Evolutionary conservation across 345 rosid species (phyloP).

Genomic region (Moricandia moricandioides): DNA sequence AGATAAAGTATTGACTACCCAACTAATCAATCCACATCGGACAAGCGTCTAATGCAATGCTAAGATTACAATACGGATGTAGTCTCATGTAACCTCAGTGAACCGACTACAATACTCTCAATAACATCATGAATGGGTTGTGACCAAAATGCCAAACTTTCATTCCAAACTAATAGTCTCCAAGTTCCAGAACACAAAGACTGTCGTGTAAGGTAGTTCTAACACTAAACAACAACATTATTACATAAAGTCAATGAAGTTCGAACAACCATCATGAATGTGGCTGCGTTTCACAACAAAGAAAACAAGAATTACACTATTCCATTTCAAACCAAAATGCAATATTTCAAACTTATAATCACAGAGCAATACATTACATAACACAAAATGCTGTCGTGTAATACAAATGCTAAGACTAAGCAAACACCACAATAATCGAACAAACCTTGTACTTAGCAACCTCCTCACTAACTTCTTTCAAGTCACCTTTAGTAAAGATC

Average conservation of each 20-base stretch:
- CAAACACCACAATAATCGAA: background rate
- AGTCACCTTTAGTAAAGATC: constrained; percentile 75
- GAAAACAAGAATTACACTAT: background rate
- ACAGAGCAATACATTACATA: background rate
- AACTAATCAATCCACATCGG: background rate
- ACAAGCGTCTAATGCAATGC: no score
- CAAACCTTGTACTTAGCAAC: constrained; percentile 71
- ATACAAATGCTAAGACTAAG: background rate
- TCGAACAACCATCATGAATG: background rate
- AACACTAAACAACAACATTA: no score
- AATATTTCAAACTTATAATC: background rate
- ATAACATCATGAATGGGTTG: no score
- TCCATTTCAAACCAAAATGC: background rate
- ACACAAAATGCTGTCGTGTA: background rate
- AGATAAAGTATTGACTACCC: background rate
- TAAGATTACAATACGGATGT: no score
- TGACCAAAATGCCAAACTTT: no score
- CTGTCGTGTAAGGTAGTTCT: no score
- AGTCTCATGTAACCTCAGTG: no score
- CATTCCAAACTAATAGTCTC: no score
- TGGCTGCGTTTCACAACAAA: background rate
- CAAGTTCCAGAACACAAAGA: no score
- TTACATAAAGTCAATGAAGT: no score
- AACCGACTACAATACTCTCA: no score
- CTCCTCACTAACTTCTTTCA: constrained; percentile 73